Base-by-base conservation (phyloP, 352 stramenopile genomes). In the Lagenidium giganteum region DNA sequence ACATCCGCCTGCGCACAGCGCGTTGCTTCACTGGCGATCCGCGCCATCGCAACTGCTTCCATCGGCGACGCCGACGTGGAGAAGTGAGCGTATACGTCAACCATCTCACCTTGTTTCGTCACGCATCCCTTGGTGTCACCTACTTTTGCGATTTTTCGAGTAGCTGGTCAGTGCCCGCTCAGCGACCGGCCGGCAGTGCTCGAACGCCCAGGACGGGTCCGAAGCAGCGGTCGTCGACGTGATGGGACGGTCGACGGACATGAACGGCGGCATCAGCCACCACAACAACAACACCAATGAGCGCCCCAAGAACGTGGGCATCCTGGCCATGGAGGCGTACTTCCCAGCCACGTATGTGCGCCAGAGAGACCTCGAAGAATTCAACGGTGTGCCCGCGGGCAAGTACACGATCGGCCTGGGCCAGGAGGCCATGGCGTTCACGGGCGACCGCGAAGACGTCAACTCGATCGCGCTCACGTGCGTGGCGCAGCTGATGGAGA, bases 251-350 rank as follows among this genome's bases (percentile, higher is more conserved):
- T 14, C 9, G 9, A 14, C 9, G 9, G 16, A 30, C 9, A 41
- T 32, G 22, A 9, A n/a, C 14, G 9, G 35, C 35, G 16, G 11
- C 16, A n/a, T n/a, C n/a, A n/a, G n/a, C 36, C 36, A 27, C 18
- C 36, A 27, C n/a, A 41, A 32, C 14, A 29, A 14, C 9, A 54
- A 12, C 28, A 21, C 5, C 43, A 32, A 25, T 12, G 30, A 33
- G 25, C 70, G 69, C 14, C 66, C 78, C 20, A 40, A 50, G 9
- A 52, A 98, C 59, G 92, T 99, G 14, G 96, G 96, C 41, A 98
- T 99, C 61, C 67, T 99, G 16, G 96, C 87, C 40, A 92, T 98
- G 57, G 96, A 98, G 65, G 80, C 96, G 18, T 98, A 99, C 70
- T 97, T 97, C 42, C 95, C 96, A 17, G 79, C 64, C 23, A 95